Evolutionary conservation across 441 rosid species (phyloP).

Genomic region (Rhodomyrtus psidioides): DNA sequence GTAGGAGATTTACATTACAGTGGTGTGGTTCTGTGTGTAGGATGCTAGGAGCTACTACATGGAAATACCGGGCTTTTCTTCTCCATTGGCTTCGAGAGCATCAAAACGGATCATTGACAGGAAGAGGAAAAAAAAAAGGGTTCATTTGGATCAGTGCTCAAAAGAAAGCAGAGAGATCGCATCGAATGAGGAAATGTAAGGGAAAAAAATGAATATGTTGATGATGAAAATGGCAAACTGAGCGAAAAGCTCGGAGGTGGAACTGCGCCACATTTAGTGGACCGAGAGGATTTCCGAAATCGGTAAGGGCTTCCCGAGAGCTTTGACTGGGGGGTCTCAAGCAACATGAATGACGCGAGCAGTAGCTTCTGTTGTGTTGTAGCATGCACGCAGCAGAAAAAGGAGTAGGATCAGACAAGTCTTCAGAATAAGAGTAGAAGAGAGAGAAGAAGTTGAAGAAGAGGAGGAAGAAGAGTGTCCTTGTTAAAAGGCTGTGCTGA

Average conservation of each 20-base stretch:
- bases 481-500: not conserved
- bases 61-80: not conserved
- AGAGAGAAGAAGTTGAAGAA: not conserved
- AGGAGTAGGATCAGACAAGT: not conserved
- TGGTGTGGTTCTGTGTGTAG: not conserved
- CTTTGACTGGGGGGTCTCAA: not conserved
- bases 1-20: not conserved
- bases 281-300: not conserved
- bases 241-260: not conserved
- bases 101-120: not conserved
- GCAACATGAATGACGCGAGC: not conserved
- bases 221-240: not conserved
- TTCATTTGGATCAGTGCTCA: not conserved
- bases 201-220: not conserved
- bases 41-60: not conserved
- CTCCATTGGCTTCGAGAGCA: not conserved
- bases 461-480: not conserved
- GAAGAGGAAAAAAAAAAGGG: not conserved
- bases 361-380: not conserved
- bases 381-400: not conserved
- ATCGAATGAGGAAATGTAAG: not conserved
- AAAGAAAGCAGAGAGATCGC: not conserved
- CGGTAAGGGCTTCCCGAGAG: not conserved
- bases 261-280: not conserved
- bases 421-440: not conserved